These are phyloP conservation scores for Lipomyces mesembrius DNA, from an alignment of 805 yeast genomes.

Conservation along the genomic window DNA sequence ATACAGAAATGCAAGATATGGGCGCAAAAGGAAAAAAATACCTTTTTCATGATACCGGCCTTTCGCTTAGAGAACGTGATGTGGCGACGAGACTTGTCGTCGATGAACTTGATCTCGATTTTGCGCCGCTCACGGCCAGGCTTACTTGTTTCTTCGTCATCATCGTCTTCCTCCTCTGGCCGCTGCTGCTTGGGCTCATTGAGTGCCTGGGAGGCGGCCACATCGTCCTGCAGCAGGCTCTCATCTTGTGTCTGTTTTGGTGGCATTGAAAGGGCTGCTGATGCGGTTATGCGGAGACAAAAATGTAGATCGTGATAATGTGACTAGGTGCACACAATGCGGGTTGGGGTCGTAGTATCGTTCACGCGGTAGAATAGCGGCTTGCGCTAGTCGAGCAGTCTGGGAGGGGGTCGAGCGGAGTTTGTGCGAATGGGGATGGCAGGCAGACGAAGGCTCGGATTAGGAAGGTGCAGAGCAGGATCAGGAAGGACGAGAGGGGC, in stretches of 20 bases:
- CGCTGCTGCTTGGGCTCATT: constrained; percentile 24
- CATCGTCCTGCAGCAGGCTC: constrained; percentile 21
- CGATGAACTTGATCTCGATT: constrained; percentile 95
- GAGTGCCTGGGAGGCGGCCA: constrained; percentile 19
- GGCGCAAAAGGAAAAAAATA: constrained; percentile 13
- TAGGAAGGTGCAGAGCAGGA: constrained; percentile 28
- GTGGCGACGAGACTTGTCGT: constrained; percentile 96
- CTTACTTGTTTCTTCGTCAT: constrained; percentile 52
- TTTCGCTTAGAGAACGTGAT: constrained; percentile 97
- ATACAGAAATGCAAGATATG: constrained; percentile 3
- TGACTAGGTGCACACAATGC: background rate
- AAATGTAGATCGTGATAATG: background rate
- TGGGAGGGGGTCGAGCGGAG: background rate
- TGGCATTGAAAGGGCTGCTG: background rate
- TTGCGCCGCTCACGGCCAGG: constrained; percentile 71
- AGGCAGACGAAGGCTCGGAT: constrained; percentile 7
- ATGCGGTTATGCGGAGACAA: background rate
- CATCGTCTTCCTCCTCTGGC: constrained; percentile 52
- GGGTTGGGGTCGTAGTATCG: background rate
- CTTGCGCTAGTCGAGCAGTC: background rate
- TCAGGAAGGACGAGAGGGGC: constrained; percentile 26
- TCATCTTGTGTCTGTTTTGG: constrained; percentile 18
- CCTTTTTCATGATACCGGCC: constrained; percentile 97
- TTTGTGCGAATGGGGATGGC: constrained; percentile 1
- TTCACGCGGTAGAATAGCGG: background rate